Percentiles rank a stretch among this genome's conserved stretches.
Conservation (phyloP, 163 green algal species). For the Smithsoniella earleae region DNA sequence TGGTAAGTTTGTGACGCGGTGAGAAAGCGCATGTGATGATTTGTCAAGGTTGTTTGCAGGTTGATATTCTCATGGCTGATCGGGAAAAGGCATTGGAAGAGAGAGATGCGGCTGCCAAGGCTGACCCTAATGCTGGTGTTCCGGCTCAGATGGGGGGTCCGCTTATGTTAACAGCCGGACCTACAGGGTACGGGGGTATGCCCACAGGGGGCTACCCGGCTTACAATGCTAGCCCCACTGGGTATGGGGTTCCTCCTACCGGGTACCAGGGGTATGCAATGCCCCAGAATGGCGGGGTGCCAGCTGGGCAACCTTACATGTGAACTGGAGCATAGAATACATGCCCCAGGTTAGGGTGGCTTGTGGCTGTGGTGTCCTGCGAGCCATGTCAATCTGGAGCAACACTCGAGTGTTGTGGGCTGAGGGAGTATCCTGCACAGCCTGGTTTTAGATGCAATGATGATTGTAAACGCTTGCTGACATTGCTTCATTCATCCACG, state of each 20-base stretch:
- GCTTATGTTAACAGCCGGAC: constrained; percentile 23
- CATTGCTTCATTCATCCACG: no score
- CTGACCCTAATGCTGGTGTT: background rate
- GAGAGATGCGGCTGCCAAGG: background rate
- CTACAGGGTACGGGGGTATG: background rate
- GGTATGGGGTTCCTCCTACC: background rate
- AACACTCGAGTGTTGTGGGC: no score
- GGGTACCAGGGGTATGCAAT: background rate
- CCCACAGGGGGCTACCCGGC: background rate
- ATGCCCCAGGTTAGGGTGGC: no score
- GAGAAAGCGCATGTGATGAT: background rate
- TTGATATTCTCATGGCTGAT: constrained; percentile 84
- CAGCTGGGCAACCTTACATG: no score
- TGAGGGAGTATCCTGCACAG: no score
- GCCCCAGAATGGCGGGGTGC: no score
- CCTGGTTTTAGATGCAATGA: no score
- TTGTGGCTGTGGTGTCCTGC: no score
- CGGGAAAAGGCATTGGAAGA: constrained; percentile 46
- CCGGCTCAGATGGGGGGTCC: background rate
- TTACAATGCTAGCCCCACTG: background rate
- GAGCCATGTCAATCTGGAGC: no score
- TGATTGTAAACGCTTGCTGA: no score
- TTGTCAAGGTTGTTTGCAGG: constrained; percentile 32
- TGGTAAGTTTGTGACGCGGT: background rate
- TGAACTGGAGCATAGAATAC: no score